Evolutionary conservation across 2,329 filamentous ascomycete genomes (phyloP).

Genomic region (Exophiala mesophila): DNA sequence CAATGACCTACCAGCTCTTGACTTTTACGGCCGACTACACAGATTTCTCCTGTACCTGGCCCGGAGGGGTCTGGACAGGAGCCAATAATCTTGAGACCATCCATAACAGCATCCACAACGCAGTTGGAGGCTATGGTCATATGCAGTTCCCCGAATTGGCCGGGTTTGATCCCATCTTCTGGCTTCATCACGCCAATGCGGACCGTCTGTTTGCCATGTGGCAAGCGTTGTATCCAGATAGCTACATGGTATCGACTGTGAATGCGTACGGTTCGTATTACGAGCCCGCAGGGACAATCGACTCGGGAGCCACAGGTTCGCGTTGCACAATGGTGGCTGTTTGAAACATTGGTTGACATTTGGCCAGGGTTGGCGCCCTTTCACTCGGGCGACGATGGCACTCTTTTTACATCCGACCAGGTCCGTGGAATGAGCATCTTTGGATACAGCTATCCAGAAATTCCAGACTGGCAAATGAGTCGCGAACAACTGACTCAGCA

Average conservation of each 20-base stretch:
- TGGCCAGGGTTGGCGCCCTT: conserved; percentile 55
- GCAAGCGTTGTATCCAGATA: conserved; percentile 66
- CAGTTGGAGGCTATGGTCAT: conserved; percentile 56
- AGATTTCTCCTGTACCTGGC: conserved; percentile 20
- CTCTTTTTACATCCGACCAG: conserved; percentile 64
- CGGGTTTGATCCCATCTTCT: conserved; percentile 75
- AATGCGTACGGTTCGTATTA: conserved; percentile 55
- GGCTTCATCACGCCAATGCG: conserved; percentile 68
- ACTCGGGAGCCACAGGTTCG: conserved; percentile 20
- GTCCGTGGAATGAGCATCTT: conserved; percentile 58
- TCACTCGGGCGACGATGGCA: conserved; percentile 47
- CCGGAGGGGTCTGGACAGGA: conserved; percentile 8
- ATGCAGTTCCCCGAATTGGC: conserved; percentile 68
- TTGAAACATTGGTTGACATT: conserved; percentile 8
- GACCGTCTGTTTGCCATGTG: conserved; percentile 73
- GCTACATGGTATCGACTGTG: conserved; percentile 43
- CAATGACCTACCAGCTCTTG: conserved; percentile 29
- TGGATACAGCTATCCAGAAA: conserved; percentile 71
- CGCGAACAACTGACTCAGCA: conserved; percentile 33
- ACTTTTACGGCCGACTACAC: conserved; percentile 29
- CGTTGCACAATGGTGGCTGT: conserved; percentile 28
- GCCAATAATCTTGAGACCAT: conserved; percentile 38
- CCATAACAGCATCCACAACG: conserved; percentile 48
- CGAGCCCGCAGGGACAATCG: conserved; percentile 16
- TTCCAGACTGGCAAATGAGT: conserved; percentile 40